Evolutionary conservation across 768 basidiomycete species (phyloP).

Genomic region (Boletus reticulatus): DNA sequence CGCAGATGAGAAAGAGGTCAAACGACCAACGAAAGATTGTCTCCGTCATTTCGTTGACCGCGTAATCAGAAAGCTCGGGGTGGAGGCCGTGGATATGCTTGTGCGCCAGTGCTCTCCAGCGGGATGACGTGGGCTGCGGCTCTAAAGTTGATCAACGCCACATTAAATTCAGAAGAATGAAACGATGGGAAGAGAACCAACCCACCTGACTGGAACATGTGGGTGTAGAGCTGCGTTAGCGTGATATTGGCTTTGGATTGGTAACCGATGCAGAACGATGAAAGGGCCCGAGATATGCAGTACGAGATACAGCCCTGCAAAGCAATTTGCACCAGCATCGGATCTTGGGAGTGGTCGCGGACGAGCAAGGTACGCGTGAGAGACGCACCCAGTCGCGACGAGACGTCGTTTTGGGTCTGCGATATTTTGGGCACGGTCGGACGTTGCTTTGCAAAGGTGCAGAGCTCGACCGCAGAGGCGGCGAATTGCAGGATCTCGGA

Average conservation of each 20-base stretch:
- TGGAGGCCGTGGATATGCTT: constrained; percentile 65
- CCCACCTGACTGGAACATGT: constrained; percentile 54
- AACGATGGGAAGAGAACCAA: constrained; percentile 1
- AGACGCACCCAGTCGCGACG: constrained; percentile 59
- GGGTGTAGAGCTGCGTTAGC: constrained; percentile 57
- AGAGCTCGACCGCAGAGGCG: constrained; percentile 69
- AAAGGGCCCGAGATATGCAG: constrained; percentile 64
- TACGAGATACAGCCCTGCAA: constrained; percentile 69
- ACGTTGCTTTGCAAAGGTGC: constrained; percentile 47
- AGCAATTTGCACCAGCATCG: constrained; percentile 73
- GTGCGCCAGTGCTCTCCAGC: constrained; percentile 76
- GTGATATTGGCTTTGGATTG: constrained; percentile 68
- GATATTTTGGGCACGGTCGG: constrained; percentile 39
- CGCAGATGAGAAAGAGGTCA: constrained; percentile 65
- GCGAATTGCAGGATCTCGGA: constrained; percentile 80
- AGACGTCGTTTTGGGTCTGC: constrained; percentile 58
- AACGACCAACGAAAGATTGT: constrained; percentile 71
- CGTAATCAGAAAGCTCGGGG: constrained; percentile 62
- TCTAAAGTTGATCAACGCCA: constrained; percentile 37
- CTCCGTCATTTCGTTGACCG: constrained; percentile 69
- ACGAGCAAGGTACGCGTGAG: constrained; percentile 59
- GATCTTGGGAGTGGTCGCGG: constrained; percentile 72
- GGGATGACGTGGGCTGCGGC: constrained; percentile 73
- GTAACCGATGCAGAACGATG: constrained; percentile 72
- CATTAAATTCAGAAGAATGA: constrained; percentile 13